Evolutionary conservation across 2,329 filamentous ascomycete species (phyloP).

Genomic region (Arthrobotrys conoides): DNA sequence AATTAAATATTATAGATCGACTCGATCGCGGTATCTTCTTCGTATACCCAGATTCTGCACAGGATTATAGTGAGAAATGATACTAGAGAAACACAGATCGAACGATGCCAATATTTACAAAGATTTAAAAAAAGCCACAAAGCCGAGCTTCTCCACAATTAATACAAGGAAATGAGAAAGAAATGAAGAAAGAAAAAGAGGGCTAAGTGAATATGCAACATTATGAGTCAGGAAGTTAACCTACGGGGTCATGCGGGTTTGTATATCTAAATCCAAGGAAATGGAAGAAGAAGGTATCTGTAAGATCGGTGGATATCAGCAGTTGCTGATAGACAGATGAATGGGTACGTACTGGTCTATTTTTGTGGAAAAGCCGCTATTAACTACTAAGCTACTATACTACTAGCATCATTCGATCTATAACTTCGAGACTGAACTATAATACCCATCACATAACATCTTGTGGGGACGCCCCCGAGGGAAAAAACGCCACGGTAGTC

Average conservation of each 20-base stretch:
- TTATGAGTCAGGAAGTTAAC: constrained; percentile 18
- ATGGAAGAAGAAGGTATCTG: background rate
- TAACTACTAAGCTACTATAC: too few species aligned
- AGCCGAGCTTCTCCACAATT: background rate
- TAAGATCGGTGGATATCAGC: background rate
- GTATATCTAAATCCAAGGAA: background rate
- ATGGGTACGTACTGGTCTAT: constrained; percentile 3
- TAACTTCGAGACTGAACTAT: constrained; percentile 19
- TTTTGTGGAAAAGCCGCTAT: background rate
- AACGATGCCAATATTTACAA: background rate
- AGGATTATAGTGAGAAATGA: too few species aligned
- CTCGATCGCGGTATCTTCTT: background rate
- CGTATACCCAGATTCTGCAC: too few species aligned
- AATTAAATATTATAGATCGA: too few species aligned
- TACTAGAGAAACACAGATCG: too few species aligned
- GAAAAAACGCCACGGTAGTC: background rate
- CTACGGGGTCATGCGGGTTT: background rate
- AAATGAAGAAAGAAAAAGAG: background rate
- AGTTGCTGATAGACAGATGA: too few species aligned
- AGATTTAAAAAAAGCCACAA: background rate
- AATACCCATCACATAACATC: background rate
- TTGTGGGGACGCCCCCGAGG: background rate
- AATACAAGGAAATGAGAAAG: too few species aligned
- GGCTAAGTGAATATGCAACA: background rate
- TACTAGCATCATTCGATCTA: constrained; percentile 4